Evolutionary conservation across 2,329 filamentous ascomycete species (phyloP), one percentile per base, ranked within the genome.

Genomic region (Cadophora gregata): DNA sequence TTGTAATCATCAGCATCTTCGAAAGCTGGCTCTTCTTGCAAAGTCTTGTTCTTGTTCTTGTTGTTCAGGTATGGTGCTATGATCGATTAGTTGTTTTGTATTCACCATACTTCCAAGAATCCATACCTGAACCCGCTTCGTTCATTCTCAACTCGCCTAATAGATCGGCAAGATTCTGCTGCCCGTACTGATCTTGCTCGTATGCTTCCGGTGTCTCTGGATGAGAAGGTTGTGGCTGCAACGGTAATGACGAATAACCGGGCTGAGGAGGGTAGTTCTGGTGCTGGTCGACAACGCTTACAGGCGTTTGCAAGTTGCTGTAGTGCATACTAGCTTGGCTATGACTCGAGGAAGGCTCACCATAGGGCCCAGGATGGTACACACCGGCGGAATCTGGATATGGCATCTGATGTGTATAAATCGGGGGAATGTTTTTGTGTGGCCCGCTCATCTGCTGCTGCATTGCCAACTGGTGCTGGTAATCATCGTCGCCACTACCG

Each of bases 131-230:
- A 68, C 93, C 95, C 48, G 88, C 90, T 75, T 95, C 92, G 68
- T 96, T 91, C 73, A 98, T 93, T 75, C 92, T 94, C 16, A 98
- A 83, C 50, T 93, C 91, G 8, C 95, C 95, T 47, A 98, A 83
- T 12, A 96, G 87, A 74, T 96, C 92, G 14, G 90, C 88, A 2
- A 97, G 84, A 74, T 92, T 90, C 47, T 90, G 86, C 63, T 91
- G 86, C 33, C 86, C 88, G 67, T 91, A 91, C 45, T 87, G 82
- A 58, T 91, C 88, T 31, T 85, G 83, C 8, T 87, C 84, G 69
- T 87, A 86, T 10, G 84, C 85, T 14, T 84, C 80, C 2, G 81
- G 81, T 6, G 83, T 78, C 59, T 81, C 77, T 59, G 76, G 63
- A 56, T 76, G 71, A 6, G 71, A 59, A 25, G 58, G 19, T 50